A percentile compares a stretch with the other conserved stretches of the same genome.
Evolutionary conservation across 371 early-diverging fungal genomes (phyloP).

Genomic region (Batrachochytrium dendrobatidis): DNA sequence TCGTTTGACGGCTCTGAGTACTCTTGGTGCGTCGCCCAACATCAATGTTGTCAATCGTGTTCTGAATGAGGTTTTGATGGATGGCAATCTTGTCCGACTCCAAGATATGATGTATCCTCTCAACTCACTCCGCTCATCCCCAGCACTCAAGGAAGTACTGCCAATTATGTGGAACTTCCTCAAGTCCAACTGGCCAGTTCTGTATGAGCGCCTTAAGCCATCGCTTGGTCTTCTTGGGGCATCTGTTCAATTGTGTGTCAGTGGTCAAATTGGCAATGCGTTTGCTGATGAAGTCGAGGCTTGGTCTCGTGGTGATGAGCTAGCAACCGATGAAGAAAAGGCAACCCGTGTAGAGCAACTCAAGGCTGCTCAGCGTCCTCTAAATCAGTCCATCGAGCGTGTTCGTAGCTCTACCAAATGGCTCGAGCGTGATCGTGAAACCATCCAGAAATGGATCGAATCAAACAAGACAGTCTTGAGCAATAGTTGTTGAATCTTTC

Average conservation of each 20-base stretch:
- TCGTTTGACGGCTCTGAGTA: constrained; percentile 64
- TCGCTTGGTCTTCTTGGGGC: constrained; percentile 66
- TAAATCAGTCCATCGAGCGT: constrained; percentile 83
- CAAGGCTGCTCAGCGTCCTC: constrained; percentile 58
- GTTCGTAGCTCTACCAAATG: constrained; percentile 69
- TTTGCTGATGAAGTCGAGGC: constrained; percentile 25
- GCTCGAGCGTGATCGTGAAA: constrained; percentile 64
- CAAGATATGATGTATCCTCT: constrained; percentile 74
- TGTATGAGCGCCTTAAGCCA: constrained; percentile 60
- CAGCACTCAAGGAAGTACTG: constrained; percentile 38
- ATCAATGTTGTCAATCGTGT: constrained; percentile 47
- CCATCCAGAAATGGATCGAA: constrained; percentile 62
- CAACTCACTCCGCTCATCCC: constrained; percentile 49
- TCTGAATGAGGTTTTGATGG: constrained; percentile 59
- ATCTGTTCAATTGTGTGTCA: constrained; percentile 39
- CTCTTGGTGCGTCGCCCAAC: constrained; percentile 65
- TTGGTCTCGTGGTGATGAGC: constrained; percentile 60
- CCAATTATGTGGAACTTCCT: constrained; percentile 73
- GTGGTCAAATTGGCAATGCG: constrained; percentile 19
- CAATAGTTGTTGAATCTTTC: too few relatives aligned
- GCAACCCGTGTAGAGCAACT: constrained; percentile 27
- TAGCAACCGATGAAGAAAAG: constrained; percentile 46
- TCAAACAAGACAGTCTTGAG: too few relatives aligned
- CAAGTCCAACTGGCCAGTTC: constrained; percentile 57
- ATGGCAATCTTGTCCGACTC: constrained; percentile 61